Conservation (phyloP, 768 basidiomycete species). For the Paxillus involutus region DNA sequence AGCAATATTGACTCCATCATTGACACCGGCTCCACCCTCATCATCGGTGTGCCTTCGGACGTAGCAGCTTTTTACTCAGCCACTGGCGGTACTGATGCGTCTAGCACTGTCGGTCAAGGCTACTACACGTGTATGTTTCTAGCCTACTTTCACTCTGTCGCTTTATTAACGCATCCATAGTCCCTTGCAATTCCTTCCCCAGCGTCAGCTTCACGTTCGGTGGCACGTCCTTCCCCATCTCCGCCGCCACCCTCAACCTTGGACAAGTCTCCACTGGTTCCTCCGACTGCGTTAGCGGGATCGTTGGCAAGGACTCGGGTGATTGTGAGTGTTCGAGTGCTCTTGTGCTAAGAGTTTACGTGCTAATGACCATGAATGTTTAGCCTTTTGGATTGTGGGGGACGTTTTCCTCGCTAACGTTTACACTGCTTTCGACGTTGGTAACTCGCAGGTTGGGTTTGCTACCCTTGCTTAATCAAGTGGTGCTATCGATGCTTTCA, state of each 20-base stretch:
- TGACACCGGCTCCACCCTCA: conserved; percentile 20
- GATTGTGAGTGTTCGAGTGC: conserved; percentile 5
- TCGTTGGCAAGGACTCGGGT: conserved; percentile 15
- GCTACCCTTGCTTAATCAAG: conserved; percentile 22
- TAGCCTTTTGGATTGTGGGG: conserved; percentile 33
- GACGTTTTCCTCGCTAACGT: conserved; percentile 42
- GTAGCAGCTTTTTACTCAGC: background rate
- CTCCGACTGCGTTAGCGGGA: conserved; percentile 29
- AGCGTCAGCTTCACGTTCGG: conserved; percentile 36
- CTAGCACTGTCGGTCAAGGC: conserved; percentile 19
- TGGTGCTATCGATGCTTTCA: too few relatives aligned
- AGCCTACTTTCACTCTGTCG: background rate
- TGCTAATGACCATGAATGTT: background rate
- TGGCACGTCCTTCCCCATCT: conserved; percentile 34
- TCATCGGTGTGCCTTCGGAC: conserved; percentile 1
- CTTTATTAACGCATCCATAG: background rate
- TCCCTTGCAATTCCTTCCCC: conserved; percentile 29
- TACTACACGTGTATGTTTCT: conserved; percentile 30
- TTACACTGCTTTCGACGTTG: conserved; percentile 42
- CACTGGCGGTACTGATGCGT: conserved; percentile 8
- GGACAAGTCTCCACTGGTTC: conserved; percentile 27
- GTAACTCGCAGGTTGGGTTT: conserved; percentile 36
- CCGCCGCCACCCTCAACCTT: conserved; percentile 34
- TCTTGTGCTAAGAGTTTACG: background rate
- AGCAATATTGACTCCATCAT: conserved; percentile 8